A percentile compares a stretch with the other conserved stretches of the same genome.
Conservation (phyloP, 306 rosid genomes). For the Senna tora region DNA sequence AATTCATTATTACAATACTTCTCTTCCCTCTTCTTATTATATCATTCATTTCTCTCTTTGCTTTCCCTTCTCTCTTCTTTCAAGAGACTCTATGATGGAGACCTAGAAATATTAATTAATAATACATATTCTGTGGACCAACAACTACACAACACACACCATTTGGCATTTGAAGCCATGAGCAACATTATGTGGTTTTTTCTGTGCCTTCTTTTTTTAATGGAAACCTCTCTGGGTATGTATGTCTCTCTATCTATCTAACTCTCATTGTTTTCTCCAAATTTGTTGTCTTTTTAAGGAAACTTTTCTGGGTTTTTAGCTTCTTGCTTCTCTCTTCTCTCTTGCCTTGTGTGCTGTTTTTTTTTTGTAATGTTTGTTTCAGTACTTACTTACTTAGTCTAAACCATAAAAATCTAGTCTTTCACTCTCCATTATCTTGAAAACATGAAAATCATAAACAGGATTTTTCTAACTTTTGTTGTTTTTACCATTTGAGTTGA, state of each 20-base stretch:
- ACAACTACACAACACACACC: no score
- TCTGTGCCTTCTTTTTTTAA: slow-evolving; percentile 47
- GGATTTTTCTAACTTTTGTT: slow-evolving; percentile 15
- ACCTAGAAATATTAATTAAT: no score
- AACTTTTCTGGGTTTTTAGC: slow-evolving; percentile 35
- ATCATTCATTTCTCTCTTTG: slow-evolving; percentile 14
- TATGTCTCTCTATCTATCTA: no score
- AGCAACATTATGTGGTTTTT: slow-evolving; percentile 51
- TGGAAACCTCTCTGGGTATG: slow-evolving; percentile 64
- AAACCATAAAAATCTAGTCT: slow-evolving; percentile 8
- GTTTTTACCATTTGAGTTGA: neutral
- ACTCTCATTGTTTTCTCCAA: neutral
- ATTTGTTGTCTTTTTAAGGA: slow-evolving; percentile 3
- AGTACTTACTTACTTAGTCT: no score
- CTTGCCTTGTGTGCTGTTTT: no score
- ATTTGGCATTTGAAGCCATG: slow-evolving; percentile 41
- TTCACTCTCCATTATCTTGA: slow-evolving; percentile 3
- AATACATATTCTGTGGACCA: no score
- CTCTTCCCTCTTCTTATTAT: no score
- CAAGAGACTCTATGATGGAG: no score
- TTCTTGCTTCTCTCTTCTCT: neutral
- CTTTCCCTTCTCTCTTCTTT: slow-evolving; percentile 1
- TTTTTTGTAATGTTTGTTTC: neutral
- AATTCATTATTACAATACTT: no score
- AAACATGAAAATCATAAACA: neutral